Percentiles rank a stretch among this genome's conserved stretches.
phyloP scores from a whole-genome alignment of 306 rosid genomes.

The Bauhinia variegata region DNA sequence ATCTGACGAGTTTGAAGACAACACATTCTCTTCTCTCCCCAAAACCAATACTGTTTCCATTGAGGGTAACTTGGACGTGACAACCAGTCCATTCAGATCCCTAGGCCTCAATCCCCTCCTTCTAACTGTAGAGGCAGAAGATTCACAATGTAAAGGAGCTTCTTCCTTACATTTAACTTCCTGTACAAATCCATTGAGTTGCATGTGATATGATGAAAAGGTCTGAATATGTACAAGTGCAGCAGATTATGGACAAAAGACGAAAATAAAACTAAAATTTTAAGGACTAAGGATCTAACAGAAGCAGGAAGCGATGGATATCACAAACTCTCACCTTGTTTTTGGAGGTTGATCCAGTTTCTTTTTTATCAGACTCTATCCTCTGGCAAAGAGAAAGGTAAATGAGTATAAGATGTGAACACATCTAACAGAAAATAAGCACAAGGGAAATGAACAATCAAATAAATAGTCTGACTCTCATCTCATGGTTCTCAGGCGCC shows the following conservation, averaged over 20 bases:
- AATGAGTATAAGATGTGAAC: background rate
- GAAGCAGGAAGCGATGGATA: background rate
- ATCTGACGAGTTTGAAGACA: background rate
- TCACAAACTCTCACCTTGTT: background rate
- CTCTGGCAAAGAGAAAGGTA: background rate
- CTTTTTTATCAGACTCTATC: background rate
- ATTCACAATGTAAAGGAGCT: background rate
- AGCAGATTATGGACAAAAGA: background rate
- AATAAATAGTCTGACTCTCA: no score
- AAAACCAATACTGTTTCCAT: background rate
- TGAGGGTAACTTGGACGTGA: background rate
- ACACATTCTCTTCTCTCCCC: background rate
- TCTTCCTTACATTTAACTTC: constrained; percentile 8
- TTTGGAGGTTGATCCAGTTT: background rate
- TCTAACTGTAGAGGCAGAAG: constrained; percentile 9
- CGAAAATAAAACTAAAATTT: no score
- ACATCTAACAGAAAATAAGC: background rate
- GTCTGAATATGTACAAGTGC: background rate
- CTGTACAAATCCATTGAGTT: background rate
- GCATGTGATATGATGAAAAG: background rate
- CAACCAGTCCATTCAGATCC: background rate
- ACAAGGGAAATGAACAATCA: background rate
- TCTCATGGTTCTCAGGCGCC: background rate
- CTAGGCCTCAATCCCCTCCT: background rate
- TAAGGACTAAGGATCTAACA: background rate